Base-by-base conservation (phyloP, 1,284 basidiomycete genomes). In the Pseudozyma flocculosa region DNA sequence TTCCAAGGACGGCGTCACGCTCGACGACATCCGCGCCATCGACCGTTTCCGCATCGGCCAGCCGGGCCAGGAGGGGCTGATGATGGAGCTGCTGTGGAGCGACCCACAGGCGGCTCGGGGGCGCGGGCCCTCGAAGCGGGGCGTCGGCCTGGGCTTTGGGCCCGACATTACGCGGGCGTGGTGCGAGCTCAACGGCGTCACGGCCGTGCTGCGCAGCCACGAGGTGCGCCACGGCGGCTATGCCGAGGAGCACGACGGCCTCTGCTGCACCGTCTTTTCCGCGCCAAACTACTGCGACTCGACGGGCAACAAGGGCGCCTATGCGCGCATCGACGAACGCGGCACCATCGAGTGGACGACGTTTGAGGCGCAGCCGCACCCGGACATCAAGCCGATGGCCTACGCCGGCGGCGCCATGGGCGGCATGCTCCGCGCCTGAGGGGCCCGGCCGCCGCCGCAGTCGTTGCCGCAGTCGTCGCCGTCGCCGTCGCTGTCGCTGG, bases 81-180 rank as follows among this genome's bases (percentile, higher is more conserved):
- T 98, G 90, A 92, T 91, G 75, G 83, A 83, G 49, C 50, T 78
- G 45, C 68, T 79, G 3, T 79, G 76, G 77, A 95, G 92, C 9
- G 95, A 98, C 80, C 94, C 95, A 22, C 94, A 97, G 79, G 87
- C 88, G 39, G 78, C 83, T 41, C 86, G 86, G 14, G 95, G 95
- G n/a, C 86, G 95, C 37, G 93, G 93, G 0, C 94, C 94, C 4
- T 93, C 90, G 74, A 98, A 98, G 83, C 86, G 95, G 46, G 94
- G 94, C 60, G 92, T 97, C 46, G 94, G 95, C 18, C 87, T 95
- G 61, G 87, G 89, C 10, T 98, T 98, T 79, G 94, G 94, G 17
- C 94, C 94, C 1, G 72, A 74, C 44, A 71, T 77, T 42, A 75
- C 72, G 32, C 70, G 66, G 21, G 81, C 85, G 49, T 95, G 92